Evolutionary conservation across 2,329 filamentous ascomycete species (phyloP).

Genomic region (Cadophora sp.): DNA sequence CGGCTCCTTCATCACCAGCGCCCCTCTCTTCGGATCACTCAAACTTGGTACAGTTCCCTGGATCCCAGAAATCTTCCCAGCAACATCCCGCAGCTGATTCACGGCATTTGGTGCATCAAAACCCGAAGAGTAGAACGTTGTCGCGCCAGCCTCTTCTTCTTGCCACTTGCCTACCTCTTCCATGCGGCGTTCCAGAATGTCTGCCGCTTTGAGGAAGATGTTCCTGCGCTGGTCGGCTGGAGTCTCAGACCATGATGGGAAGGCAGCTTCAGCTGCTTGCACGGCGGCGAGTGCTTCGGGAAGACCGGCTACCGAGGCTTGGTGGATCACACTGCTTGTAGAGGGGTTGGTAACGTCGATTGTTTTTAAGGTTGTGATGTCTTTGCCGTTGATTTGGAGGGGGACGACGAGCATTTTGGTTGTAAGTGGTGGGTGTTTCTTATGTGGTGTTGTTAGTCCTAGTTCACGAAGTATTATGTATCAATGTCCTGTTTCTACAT

Average conservation of each 20-base stretch:
- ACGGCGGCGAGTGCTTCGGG: constrained; percentile 58
- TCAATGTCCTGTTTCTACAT: background rate
- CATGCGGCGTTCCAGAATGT: constrained; percentile 56
- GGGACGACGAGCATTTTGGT: constrained; percentile 45
- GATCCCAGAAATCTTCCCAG: constrained; percentile 47
- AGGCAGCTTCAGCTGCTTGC: constrained; percentile 61
- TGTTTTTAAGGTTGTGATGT: constrained; percentile 50
- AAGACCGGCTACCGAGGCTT: constrained; percentile 33
- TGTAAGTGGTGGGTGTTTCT: background rate
- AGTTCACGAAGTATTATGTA: background rate
- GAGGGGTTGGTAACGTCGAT: constrained; percentile 58
- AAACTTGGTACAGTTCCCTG: constrained; percentile 46
- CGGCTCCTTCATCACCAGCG: constrained; percentile 70
- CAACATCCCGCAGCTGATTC: constrained; percentile 50
- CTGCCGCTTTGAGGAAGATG: constrained; percentile 61
- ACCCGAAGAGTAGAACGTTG: constrained; percentile 36
- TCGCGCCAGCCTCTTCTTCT: constrained; percentile 44
- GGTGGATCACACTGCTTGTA: constrained; percentile 48
- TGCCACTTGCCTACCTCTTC: constrained; percentile 63
- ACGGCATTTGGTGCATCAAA: constrained; percentile 46
- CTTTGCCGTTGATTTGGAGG: constrained; percentile 56
- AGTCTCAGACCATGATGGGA: constrained; percentile 62
- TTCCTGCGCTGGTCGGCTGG: constrained; percentile 58
- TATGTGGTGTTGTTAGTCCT: background rate
- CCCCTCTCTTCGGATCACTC: constrained; percentile 55